A percentile compares a stretch with the other conserved stretches of the same genome.
Conservation (phyloP, 2,329 filamentous ascomycete genomes). For the Byssothecium circinans region DNA sequence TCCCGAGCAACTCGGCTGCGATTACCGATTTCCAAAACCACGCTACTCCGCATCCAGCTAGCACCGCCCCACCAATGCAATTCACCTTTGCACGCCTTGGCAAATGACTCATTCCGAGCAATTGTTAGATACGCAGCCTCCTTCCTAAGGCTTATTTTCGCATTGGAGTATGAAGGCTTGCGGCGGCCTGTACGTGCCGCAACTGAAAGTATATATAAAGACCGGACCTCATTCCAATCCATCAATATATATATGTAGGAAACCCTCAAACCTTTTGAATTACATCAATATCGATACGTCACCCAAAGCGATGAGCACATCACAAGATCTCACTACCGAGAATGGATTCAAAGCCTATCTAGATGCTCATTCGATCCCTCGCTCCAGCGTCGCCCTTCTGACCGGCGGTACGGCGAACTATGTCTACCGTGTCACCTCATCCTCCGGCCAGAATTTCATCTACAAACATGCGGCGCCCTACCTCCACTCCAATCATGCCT, state of each 20-base stretch:
- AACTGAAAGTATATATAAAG: too few species aligned
- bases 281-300: background rate
- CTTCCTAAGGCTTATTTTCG: too few species aligned
- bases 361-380: slow-evolving; percentile 1
- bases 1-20: too few species aligned
- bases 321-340: slow-evolving; percentile 20
- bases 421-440: slow-evolving; percentile 33
- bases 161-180: background rate
- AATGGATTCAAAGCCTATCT: slow-evolving; percentile 27
- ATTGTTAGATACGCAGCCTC: background rate
- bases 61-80: too few species aligned
- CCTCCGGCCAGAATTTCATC: slow-evolving; percentile 20
- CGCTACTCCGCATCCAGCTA: too few species aligned
- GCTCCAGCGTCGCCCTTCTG: slow-evolving; percentile 20
- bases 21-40: too few species aligned
- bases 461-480: slow-evolving; percentile 43
- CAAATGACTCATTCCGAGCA: slow-evolving; percentile 27
- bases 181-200: too few species aligned
- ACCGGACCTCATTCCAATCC: too few species aligned
- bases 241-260: too few species aligned
- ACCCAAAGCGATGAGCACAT: slow-evolving; percentile 10
- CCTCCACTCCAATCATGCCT: slow-evolving; percentile 23
- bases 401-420: slow-evolving; percentile 41
- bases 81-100: slow-evolving; percentile 12
- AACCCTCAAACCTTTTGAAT: background rate